Percentiles rank a stretch among this genome's conserved stretches.
These are phyloP conservation scores for Sphagnum fallax DNA, from an alignment of 228 moss, liverwort and hornwort species.

Conservation along the genomic window DNA sequence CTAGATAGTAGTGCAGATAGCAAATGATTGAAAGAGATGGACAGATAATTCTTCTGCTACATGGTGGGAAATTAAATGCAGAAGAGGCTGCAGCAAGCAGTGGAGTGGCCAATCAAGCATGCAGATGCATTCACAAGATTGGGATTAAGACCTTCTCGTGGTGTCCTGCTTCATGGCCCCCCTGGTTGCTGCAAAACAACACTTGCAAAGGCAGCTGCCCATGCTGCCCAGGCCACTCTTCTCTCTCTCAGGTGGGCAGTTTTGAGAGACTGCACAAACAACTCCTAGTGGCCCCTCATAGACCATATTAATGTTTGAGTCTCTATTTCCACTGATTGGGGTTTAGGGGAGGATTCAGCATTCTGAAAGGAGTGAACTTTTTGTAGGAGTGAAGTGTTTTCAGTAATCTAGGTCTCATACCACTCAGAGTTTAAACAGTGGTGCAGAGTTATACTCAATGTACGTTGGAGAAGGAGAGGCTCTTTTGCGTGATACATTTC, in stretches of 20 bases:
- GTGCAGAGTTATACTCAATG: slow-evolving; percentile 95
- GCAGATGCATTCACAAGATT: slow-evolving; percentile 75
- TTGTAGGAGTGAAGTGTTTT: neutral
- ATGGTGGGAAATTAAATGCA: slow-evolving; percentile 13
- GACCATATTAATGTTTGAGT: too few relatives aligned
- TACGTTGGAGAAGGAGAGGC: slow-evolving; percentile 95
- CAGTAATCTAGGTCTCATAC: neutral
- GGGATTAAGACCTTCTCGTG: slow-evolving; percentile 82
- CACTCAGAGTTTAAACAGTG: slow-evolving; percentile 33
- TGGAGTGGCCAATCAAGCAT: slow-evolving; percentile 98
- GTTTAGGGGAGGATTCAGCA: too few relatives aligned
- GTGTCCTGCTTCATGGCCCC: slow-evolving; percentile 94
- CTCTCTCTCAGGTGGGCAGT: slow-evolving; percentile 74
- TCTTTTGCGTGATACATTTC: slow-evolving; percentile 78
- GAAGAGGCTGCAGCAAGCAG: slow-evolving; percentile 76
- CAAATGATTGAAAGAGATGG: too few relatives aligned
- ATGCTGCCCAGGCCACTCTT: slow-evolving; percentile 82
- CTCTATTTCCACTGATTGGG: too few relatives aligned
- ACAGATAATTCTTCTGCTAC: too few relatives aligned
- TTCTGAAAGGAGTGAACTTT: neutral
- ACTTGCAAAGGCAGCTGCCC: slow-evolving; percentile 90
- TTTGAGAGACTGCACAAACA: neutral
- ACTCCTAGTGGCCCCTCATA: neutral
- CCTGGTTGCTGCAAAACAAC: slow-evolving; percentile 98
- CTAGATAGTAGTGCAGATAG: too few relatives aligned